Conservation (phyloP, 2,329 filamentous ascomycete species). For the Arachnopeziza araneosa region DNA sequence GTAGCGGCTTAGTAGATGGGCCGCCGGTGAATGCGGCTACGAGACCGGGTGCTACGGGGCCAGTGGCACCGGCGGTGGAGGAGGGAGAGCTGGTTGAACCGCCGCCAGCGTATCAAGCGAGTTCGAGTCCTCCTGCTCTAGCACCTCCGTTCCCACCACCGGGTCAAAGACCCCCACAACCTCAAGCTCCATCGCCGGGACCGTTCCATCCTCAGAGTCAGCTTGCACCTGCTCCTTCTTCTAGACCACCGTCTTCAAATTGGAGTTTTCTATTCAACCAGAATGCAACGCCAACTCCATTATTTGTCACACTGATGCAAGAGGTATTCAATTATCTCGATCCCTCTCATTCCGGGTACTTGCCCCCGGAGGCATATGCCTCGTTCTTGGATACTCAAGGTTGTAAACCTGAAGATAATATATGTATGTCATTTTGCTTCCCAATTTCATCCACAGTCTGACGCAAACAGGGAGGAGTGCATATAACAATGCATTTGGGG, state of each 20-base stretch:
- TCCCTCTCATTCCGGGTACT: not conserved
- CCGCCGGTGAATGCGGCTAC: not conserved
- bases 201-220: not conserved
- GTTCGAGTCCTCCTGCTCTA: too few relatives aligned
- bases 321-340: constrained; percentile 5
- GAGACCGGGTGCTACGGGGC: not conserved
- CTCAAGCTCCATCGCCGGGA: not conserved
- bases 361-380: constrained; percentile 6
- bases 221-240: not conserved
- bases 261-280: not conserved
- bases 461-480: constrained; percentile 1
- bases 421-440: not conserved
- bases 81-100: too few relatives aligned
- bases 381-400: constrained; percentile 7
- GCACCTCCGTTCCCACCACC: too few relatives aligned
- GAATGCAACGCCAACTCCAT: not conserved
- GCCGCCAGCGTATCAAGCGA: too few relatives aligned
- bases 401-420: constrained; percentile 3
- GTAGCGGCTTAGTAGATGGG: not conserved
- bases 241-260: not conserved
- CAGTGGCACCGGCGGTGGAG: too few relatives aligned
- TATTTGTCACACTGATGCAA: constrained; percentile 4
- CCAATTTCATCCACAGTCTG: not conserved
- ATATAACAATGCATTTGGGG: not conserved
- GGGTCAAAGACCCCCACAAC: not conserved